phyloP scores from a whole-genome alignment of 805 yeast species.

The Candida verbasci region DNA sequence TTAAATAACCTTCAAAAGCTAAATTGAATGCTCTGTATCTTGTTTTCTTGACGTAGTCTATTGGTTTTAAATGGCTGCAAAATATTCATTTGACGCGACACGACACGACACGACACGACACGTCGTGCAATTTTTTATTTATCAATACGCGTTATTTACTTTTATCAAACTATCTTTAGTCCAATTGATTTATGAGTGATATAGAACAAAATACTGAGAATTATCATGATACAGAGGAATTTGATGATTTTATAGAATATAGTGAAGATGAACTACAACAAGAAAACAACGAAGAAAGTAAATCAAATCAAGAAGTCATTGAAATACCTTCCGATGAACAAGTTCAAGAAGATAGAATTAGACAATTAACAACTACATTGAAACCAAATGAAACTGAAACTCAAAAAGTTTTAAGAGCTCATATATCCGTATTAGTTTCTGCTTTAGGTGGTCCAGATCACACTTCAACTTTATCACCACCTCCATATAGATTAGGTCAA shows the following conservation, averaged over 20 bases:
- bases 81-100: background rate
- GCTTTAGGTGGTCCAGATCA: constrained; percentile 91
- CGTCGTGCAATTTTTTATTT: background rate
- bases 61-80: background rate
- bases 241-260: constrained; percentile 33
- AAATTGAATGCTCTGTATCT: too few relatives aligned
- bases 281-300: background rate
- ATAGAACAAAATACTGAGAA: constrained; percentile 13
- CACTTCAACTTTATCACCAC: constrained; percentile 31
- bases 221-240: constrained; percentile 14
- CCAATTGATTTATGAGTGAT: background rate
- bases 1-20: too few relatives aligned
- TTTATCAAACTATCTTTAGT: background rate
- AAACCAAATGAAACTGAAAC: constrained; percentile 32
- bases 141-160: background rate
- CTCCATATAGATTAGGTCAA: constrained; percentile 75
- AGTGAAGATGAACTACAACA: constrained; percentile 14
- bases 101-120: too few relatives aligned
- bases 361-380: constrained; percentile 18
- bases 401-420: constrained; percentile 53
- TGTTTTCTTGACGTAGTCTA: too few relatives aligned
- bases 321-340: constrained; percentile 7
- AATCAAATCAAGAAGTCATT: background rate
- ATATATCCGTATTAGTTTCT: constrained; percentile 74
- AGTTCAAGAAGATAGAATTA: constrained; percentile 17